Conservation (phyloP, 805 yeast species). For the Clavispora phyllophila region DNA sequence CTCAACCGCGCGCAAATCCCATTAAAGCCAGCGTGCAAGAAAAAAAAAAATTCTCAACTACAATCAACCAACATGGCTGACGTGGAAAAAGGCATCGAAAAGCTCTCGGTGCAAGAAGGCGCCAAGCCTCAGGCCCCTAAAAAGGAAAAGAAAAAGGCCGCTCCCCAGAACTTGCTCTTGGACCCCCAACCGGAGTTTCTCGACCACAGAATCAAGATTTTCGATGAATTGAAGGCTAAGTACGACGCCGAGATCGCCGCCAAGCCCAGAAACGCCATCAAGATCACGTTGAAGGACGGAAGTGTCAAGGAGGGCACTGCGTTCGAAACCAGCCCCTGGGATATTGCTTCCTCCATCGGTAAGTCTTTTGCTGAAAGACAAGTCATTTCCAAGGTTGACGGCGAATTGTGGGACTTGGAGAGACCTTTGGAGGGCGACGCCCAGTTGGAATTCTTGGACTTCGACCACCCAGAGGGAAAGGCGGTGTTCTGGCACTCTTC, state of each 20-base stretch:
- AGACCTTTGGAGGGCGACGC: conserved; percentile 82
- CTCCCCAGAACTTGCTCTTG: conserved; percentile 39
- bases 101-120: conserved; percentile 13
- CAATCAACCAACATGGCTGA: conserved; percentile 13
- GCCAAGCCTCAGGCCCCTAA: conserved; percentile 10
- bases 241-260: conserved; percentile 68
- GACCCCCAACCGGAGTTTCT: conserved; percentile 84
- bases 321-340: conserved; percentile 88
- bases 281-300: conserved; percentile 85
- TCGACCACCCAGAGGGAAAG: conserved; percentile 91
- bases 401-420: conserved; percentile 86
- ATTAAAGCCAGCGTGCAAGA: conserved; percentile 3
- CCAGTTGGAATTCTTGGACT: conserved; percentile 77
- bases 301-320: conserved; percentile 69
- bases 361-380: conserved; percentile 85
- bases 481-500: conserved; percentile 98
- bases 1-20: conserved; percentile 3
- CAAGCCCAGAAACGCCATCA: conserved; percentile 54
- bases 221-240: conserved; percentile 73
- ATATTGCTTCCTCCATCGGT: conserved; percentile 78
- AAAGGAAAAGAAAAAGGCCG: conserved; percentile 41
- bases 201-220: conserved; percentile 70
- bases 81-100: conserved; percentile 14
- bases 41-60: conserved; percentile 4
- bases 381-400: conserved; percentile 87